Conservation (phyloP, 2,329 filamentous ascomycete species). For the Albifimbria verrucaria region DNA sequence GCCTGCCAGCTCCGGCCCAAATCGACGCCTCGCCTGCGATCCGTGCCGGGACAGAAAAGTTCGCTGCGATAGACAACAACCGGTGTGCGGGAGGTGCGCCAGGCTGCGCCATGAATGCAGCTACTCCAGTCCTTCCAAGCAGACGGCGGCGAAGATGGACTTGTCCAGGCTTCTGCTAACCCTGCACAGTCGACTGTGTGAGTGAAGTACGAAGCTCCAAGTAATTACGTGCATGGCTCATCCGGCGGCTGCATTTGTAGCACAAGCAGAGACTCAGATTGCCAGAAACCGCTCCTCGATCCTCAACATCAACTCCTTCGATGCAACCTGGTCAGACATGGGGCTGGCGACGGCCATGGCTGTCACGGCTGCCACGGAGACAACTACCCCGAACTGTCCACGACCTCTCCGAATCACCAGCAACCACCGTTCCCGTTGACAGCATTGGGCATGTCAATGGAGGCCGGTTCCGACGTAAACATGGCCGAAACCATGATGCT, state of each 20-base stretch:
- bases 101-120: conserved; percentile 3
- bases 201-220: too few species aligned
- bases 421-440: neutral
- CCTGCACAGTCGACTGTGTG: conserved; percentile 1
- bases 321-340: conserved; percentile 2
- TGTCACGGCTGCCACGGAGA: neutral
- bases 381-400: neutral
- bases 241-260: neutral
- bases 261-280: conserved; percentile 6
- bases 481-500: neutral
- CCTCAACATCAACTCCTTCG: neutral
- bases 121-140: conserved; percentile 6
- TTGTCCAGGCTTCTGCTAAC: conserved; percentile 3
- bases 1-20: neutral
- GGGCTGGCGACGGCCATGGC: neutral
- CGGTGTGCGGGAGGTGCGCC: conserved; percentile 4
- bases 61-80: conserved; percentile 5
- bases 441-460: neutral
- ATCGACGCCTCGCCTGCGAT: conserved; percentile 1
- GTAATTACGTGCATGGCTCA: neutral
- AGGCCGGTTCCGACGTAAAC: neutral
- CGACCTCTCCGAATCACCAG: neutral
- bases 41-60: conserved; percentile 5
- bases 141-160: conserved; percentile 3
- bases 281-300: neutral